These are phyloP conservation scores for Hyaloscypha variabilis DNA, from an alignment of 495 filamentous ascomycete genomes.

Conservation along the genomic window DNA sequence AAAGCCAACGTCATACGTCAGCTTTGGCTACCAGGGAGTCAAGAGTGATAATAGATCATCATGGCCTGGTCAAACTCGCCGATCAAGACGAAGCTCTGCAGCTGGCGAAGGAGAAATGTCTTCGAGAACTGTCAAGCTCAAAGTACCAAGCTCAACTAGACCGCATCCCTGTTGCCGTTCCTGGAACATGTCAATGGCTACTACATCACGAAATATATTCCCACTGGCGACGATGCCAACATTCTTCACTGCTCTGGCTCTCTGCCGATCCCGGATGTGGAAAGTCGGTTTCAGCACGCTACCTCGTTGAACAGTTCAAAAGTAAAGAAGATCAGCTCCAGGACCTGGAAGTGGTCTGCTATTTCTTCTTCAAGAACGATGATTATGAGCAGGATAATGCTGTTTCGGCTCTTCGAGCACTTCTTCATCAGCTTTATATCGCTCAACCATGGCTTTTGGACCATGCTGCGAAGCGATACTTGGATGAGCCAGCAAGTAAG, in stretches of 20 bases:
- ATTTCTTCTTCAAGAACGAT: slow-evolving; percentile 62
- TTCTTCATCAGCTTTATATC: slow-evolving; percentile 50
- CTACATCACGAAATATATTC: slow-evolving; percentile 35
- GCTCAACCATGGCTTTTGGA: neutral
- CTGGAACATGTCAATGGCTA: slow-evolving; percentile 48
- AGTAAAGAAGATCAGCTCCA: slow-evolving; percentile 13
- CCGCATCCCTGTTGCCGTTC: slow-evolving; percentile 35
- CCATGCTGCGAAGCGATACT: slow-evolving; percentile 28
- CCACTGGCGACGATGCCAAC: slow-evolving; percentile 34
- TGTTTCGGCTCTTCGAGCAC: slow-evolving; percentile 41
- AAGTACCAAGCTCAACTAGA: slow-evolving; percentile 44
- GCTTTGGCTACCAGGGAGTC: too few relatives aligned
- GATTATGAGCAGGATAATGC: slow-evolving; percentile 45
- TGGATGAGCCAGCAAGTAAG: too few relatives aligned
- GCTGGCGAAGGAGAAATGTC: too few relatives aligned
- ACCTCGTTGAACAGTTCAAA: slow-evolving; percentile 36
- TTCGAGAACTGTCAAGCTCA: neutral
- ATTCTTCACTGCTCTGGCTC: slow-evolving; percentile 40
- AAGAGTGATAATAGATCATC: too few relatives aligned
- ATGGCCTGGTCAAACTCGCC: too few relatives aligned
- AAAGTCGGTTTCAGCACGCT: slow-evolving; percentile 48
- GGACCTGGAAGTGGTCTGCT: slow-evolving; percentile 43
- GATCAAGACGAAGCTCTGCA: too few relatives aligned
- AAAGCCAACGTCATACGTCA: too few relatives aligned
- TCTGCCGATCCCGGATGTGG: slow-evolving; percentile 53